Conservation (phyloP, 805 yeast genomes). For the Metschnikowia picachoensis region DNA sequence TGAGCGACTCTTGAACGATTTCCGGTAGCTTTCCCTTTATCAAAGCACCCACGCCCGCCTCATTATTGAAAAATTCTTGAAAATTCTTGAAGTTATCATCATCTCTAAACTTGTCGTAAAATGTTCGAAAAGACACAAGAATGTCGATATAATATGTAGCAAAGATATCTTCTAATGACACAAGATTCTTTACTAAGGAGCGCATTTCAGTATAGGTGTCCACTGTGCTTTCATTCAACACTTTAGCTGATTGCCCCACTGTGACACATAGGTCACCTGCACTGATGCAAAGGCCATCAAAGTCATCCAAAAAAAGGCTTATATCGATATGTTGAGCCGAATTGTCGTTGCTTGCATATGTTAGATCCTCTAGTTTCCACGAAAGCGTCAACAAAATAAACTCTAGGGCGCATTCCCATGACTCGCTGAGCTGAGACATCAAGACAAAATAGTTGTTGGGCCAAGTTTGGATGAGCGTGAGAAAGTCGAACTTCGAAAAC, state of each 20-base stretch:
- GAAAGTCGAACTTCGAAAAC: slow-evolving; percentile 21
- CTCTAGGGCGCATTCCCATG: slow-evolving; percentile 22
- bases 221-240: slow-evolving; percentile 8
- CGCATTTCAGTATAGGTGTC: slow-evolving; percentile 4
- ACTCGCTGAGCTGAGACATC: slow-evolving; percentile 11
- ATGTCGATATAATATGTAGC: slow-evolving; percentile 31
- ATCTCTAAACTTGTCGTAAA: slow-evolving; percentile 27
- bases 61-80: slow-evolving; percentile 28
- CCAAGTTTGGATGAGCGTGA: slow-evolving; percentile 20
- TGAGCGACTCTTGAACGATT: slow-evolving; percentile 28
- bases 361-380: slow-evolving; percentile 35
- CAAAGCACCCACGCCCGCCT: slow-evolving; percentile 17
- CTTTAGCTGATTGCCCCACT: slow-evolving; percentile 8
- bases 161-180: slow-evolving; percentile 22
- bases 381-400: slow-evolving; percentile 26
- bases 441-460: slow-evolving; percentile 18
- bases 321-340: slow-evolving; percentile 24
- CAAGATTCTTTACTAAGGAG: slow-evolving; percentile 20
- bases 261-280: slow-evolving; percentile 11
- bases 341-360: slow-evolving; percentile 20
- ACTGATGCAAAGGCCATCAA: slow-evolving; percentile 15
- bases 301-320: slow-evolving; percentile 21
- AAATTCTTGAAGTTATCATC: slow-evolving; percentile 25
- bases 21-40: slow-evolving; percentile 24
- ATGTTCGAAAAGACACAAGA: slow-evolving; percentile 30